Base-by-base conservation (phyloP, 768 basidiomycete genomes). In the Termitomyces bulborhizus region DNA sequence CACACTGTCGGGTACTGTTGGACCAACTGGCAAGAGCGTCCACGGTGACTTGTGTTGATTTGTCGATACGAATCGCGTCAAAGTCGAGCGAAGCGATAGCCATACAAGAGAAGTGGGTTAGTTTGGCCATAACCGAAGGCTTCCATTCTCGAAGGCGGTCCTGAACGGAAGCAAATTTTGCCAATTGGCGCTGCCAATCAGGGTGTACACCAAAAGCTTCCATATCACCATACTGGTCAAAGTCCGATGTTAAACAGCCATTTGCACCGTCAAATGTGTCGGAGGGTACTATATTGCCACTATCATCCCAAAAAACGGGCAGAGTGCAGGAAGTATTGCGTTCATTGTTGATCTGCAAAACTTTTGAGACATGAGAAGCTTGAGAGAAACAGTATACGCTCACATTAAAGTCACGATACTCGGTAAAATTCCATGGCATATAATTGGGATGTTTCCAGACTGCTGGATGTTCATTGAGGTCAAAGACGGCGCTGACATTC, bases 141-240 rank as follows among this genome's bases (percentile, higher is more conserved):
- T 83, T 81, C 94, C 94, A 97, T 74, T 97, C 94, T 44, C 93
- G 82, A 37, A 96, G 83, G 79, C 94, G 90, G 68, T 97, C 94
- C 66, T 97, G 94, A 3, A 96, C 94, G 54, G 93, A 95, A 37
- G 94, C 93, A 69, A 96, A 96, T 66, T 97, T 97, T 61, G 92
- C 83, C 21, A 97, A 74, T 68, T 97, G 90, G 78, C 94, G 93
- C 66, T 96, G 83, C 89, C 85, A 93, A 72, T 92, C 88, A 44
- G 89, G 90, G 71, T 92, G 90, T 31, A 97, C 93, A 86, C 94
- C 94, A 66, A 96, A 96, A 59, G 94, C 94, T 69, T 97, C 94
- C 83, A 93, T 92, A 72, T 97, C 94, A 59, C 94, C 94, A 62
- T 89, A 97, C 57, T 96, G 93, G 70, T 97, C 94, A 62, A 96